Evolutionary conservation across 2,329 filamentous ascomycete genomes (phyloP).

Genomic region (Colletotrichum cuscutae): DNA sequence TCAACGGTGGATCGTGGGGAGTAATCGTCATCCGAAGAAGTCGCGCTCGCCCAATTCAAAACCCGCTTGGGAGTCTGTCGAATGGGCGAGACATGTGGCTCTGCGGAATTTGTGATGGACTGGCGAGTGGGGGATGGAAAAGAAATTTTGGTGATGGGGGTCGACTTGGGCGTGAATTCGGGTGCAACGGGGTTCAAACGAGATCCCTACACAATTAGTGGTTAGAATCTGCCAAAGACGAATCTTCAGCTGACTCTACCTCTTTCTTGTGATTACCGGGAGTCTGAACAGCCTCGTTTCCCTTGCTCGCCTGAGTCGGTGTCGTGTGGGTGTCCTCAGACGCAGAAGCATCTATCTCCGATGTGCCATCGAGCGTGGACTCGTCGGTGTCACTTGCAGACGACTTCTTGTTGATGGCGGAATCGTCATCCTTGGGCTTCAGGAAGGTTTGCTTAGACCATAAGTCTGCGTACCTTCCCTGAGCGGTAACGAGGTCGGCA

Average conservation of each 20-base stretch:
- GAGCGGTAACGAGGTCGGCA: conserved; percentile 64
- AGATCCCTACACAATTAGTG: conserved; percentile 55
- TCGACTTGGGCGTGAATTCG: conserved; percentile 62
- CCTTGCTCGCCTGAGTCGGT: conserved; percentile 38
- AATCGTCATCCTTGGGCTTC: conserved; percentile 54
- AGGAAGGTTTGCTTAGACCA: conserved; percentile 73
- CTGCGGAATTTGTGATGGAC: conserved; percentile 29
- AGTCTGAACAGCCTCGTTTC: conserved; percentile 42
- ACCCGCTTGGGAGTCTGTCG: background rate
- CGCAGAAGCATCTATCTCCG: conserved; percentile 45
- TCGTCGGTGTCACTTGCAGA: conserved; percentile 50
- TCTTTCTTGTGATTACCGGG: conserved; percentile 55
- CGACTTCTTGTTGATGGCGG: background rate
- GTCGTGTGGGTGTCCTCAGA: conserved; percentile 35
- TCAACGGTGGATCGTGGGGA: background rate
- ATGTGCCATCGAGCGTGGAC: conserved; percentile 47
- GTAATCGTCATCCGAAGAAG: conserved; percentile 13
- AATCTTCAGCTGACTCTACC: conserved; percentile 53
- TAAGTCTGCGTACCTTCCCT: conserved; percentile 71
- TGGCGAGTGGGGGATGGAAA: conserved; percentile 24
- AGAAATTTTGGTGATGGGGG: conserved; percentile 17
- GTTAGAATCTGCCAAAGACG: conserved; percentile 51
- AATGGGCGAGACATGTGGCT: background rate
- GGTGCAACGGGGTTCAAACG: conserved; percentile 66
- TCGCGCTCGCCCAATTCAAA: conserved; percentile 23